A percentile compares a stretch with the other conserved stretches of the same genome.
These are phyloP conservation scores for Oryza meyeriana DNA, from an alignment of 176 grass and related monocot species.

Conservation along the genomic window DNA sequence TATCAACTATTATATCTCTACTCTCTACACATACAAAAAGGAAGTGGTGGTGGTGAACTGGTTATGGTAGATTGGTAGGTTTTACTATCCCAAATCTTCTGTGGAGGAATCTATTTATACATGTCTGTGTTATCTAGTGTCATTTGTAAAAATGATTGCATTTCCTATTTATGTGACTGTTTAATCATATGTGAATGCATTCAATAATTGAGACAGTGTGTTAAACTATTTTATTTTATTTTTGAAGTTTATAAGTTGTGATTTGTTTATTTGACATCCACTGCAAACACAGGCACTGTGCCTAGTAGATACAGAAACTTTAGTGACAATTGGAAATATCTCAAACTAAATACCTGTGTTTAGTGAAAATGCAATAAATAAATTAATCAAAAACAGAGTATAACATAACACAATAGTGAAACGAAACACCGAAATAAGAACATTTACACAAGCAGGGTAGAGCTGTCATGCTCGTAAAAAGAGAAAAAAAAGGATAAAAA, in stretches of 20 bases:
- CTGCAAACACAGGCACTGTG: neutral
- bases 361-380: neutral
- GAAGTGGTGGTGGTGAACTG: neutral
- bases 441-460: neutral
- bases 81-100: neutral
- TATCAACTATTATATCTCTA: neutral
- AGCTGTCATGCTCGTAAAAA: slow-evolving; percentile 3
- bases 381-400: neutral
- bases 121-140: neutral
- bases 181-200: neutral
- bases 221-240: neutral
- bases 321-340: neutral
- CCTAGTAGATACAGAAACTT: neutral
- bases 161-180: neutral
- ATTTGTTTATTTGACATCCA: neutral
- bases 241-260: neutral
- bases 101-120: neutral
- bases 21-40: neutral
- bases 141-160: neutral
- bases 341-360: neutral
- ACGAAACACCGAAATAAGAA: slow-evolving; percentile 11
- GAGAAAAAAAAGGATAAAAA: slow-evolving; percentile 12
- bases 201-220: neutral
- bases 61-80: neutral
- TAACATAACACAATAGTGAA: neutral